Conservation (phyloP, 805 yeast genomes). For the Isabelozyma gotoi region DNA sequence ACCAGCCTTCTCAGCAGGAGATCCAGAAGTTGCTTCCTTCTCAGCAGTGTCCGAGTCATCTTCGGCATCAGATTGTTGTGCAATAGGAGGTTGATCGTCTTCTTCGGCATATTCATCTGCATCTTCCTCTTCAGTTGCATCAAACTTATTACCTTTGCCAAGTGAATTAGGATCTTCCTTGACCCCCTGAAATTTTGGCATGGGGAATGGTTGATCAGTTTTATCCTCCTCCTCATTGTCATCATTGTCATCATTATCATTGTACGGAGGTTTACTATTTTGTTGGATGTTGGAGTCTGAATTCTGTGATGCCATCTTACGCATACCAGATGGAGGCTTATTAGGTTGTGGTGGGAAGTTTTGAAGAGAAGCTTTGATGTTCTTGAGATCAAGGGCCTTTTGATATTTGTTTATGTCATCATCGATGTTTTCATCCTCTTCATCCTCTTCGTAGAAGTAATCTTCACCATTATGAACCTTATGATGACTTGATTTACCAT, state of each 20-base stretch:
- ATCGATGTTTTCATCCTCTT: constrained; percentile 1
- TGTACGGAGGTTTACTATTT: background rate
- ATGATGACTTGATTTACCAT: constrained; percentile 1
- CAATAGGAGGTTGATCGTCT: too few species aligned
- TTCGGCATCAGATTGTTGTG: too few species aligned
- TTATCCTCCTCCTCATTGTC: background rate
- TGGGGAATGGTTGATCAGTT: background rate
- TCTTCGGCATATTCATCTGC: too few species aligned
- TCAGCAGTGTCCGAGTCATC: too few species aligned
- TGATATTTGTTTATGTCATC: constrained; percentile 1
- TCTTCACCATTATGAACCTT: background rate
- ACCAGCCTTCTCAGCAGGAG: too few species aligned
- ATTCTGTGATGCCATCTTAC: background rate
- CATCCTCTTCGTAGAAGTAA: background rate
- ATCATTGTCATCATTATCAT: background rate
- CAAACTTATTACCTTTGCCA: too few species aligned
- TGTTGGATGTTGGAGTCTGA: background rate
- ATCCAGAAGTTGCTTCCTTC: too few species aligned
- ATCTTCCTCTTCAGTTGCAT: too few species aligned
- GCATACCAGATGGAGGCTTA: background rate
- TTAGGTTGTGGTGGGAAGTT: constrained; percentile 1
- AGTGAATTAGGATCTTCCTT: too few species aligned
- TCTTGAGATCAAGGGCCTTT: constrained; percentile 3
- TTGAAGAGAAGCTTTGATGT: background rate
- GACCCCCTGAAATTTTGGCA: background rate